These are phyloP conservation scores for Cladorrhinum sp. DNA, from an alignment of 2,329 filamentous ascomycete genomes.

Conservation along the genomic window DNA sequence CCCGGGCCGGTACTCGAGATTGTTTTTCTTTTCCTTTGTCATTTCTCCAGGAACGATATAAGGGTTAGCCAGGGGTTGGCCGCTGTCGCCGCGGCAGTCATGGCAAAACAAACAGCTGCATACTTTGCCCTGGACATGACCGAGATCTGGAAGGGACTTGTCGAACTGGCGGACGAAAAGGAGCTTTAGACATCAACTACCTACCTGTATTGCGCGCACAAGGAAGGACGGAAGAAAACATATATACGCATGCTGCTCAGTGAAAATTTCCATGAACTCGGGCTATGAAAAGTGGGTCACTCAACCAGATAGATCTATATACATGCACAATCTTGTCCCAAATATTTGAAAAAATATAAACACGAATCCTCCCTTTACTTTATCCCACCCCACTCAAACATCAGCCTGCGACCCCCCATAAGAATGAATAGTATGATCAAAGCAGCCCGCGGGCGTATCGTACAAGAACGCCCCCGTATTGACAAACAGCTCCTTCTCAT, in stretches of 20 bases:
- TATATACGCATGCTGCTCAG: too few relatives aligned
- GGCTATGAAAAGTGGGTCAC: too few relatives aligned
- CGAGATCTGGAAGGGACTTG: not conserved
- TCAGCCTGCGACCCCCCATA: conserved; percentile 18
- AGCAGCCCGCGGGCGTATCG: conserved; percentile 50
- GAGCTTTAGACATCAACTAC: too few relatives aligned
- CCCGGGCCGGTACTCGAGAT: not conserved
- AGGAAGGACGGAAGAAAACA: too few relatives aligned
- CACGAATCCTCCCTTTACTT: too few relatives aligned
- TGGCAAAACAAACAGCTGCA: not conserved
- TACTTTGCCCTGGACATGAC: not conserved
- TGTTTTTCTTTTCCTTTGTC: not conserved
- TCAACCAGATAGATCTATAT: too few relatives aligned
- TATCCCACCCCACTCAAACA: not conserved
- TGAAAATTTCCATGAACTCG: too few relatives aligned
- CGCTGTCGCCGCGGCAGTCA: not conserved
- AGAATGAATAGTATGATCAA: conserved; percentile 20
- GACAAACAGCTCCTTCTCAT: conserved; percentile 45
- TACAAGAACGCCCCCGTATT: conserved; percentile 56
- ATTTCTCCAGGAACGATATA: too few relatives aligned
- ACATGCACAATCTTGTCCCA: too few relatives aligned
- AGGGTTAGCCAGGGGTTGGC: not conserved
- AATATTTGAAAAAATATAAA: too few relatives aligned
- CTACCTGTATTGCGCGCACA: too few relatives aligned
- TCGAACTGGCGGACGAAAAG: not conserved